Evolutionary conservation across 192 early-diverging fungal species (phyloP), one percentile per base, ranked within the genome.

Genomic region (Podila minutissima): DNA sequence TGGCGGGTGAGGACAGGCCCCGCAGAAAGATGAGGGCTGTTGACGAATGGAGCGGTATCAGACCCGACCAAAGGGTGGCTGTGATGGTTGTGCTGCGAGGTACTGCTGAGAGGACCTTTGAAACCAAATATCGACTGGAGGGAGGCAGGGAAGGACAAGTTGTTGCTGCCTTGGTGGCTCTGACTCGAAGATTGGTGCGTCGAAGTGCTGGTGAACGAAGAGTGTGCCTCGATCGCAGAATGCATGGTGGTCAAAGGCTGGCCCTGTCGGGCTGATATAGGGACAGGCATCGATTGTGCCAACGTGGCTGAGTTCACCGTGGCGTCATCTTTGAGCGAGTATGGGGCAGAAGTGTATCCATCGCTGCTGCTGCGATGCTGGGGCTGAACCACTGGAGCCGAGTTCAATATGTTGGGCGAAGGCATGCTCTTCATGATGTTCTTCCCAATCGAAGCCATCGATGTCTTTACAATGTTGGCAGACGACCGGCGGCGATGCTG

Each of bases 361-460:
- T 67, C 60, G 2, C 22, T 17, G 24, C 49, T 37, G 20, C 35
- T 41, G 33, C 33, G 22, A 32, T 35, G 9, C 31, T 68, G 49
- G 17, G 58, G 53, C 41, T 60, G 66, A 29, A 53, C 51, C 17
- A 53, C 24, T 7, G 53, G 53, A 26, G 53, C 53, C 53, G 74
- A 75, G 19, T 75, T 66, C 20, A 68, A 29, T 22, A 60, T 58
- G 8, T 51, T 69, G 17, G 73, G 66, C 8, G 73, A 74, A 10
- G 74, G 74, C 3, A 75, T 50, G n/a, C 74, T 75, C 29, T 75
- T 66, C 49, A 69, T 69, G 62, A 75, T 64, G 5, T 66, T 69
- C 13, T 49, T 64, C 9, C 67, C 62, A 53, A 75, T 58, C 19
- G 66, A 60, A 19, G 74, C 63, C 17, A 75, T 68, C 3, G 51